Evolutionary conservation across 176 grass and related monocot species (phyloP), one percentile per base, ranked within the genome.

Genomic region (Ananas comosus): DNA sequence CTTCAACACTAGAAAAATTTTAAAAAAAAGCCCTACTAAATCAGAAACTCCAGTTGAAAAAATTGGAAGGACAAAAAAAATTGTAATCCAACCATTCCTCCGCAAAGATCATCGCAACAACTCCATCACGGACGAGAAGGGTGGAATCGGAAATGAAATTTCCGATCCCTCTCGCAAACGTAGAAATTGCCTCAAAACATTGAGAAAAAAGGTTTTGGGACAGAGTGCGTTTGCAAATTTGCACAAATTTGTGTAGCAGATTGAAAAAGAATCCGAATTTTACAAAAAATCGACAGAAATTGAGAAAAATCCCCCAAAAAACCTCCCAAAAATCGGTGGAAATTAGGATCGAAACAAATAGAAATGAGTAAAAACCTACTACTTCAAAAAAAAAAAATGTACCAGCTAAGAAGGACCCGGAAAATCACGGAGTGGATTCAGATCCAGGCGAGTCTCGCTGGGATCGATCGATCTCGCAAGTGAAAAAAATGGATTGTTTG

Each of bases 141-240:
- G 52, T 68, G 13, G 28, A 74, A 69, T 13, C 4, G 65, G 22
- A 77, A 6, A 14, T 5, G 53, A 1, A 51, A 73, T 1, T 13
- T 18, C 3, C 6, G 50, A 73, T 87, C 68, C 22, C 11, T 91
- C 9, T 91, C 58, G 84, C 84, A 91, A 87, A 87, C 78, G 84
- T 87, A 91, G 84, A 91, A 91, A 91, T 91, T 91, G 88, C 88
- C 81, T 79, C 88, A 84, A 82, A 91, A 85, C 88, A 87, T 0
- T 10, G 78, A 0, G 4, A 42, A 42, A 42, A 42, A 0, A 11
- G 16, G 81, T 76, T 70, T 77, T 85, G 84, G 88, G 88, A 91
- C 84, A 91, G 84, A 91, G 84, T 87, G 88, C 58, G 84, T 91
- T 85, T 91, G 88, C 88, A 76, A 25, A 11, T 0, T 2, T 50